phyloP scores from a whole-genome alignment of 164 flowering plant species.

The Umbilicus rupestris region DNA sequence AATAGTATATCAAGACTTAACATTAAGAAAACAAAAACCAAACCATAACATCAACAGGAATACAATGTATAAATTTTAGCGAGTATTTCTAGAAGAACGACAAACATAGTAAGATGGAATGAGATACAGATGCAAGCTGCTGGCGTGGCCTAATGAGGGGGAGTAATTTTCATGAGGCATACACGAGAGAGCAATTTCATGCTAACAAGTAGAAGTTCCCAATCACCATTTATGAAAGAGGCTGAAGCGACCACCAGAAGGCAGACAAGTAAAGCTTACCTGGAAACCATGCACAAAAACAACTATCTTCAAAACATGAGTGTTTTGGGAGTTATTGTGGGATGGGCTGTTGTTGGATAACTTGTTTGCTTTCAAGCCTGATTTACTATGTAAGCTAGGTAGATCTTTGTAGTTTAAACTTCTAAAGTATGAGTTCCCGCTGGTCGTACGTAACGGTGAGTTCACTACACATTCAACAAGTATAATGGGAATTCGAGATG shows the following conservation, averaged over 20 bases:
- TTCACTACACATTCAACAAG: slow-evolving; percentile 75
- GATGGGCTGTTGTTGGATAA: slow-evolving; percentile 19
- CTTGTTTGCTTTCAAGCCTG: slow-evolving; percentile 17
- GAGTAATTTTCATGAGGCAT: too few species aligned
- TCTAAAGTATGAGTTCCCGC: slow-evolving; percentile 50
- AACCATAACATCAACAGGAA: background rate
- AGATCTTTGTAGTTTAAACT: slow-evolving; percentile 33
- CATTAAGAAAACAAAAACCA: background rate
- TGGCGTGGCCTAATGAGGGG: too few species aligned
- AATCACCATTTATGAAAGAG: background rate
- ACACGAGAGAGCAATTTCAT: background rate
- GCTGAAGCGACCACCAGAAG: background rate
- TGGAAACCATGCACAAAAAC: slow-evolving; percentile 98
- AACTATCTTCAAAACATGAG: slow-evolving; percentile 61
- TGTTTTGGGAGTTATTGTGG: slow-evolving; percentile 24
- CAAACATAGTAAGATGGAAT: too few species aligned
- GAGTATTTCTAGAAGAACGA: too few species aligned
- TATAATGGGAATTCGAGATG: slow-evolving; percentile 65
- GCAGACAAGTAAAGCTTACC: slow-evolving; percentile 32
- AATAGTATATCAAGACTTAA: background rate
- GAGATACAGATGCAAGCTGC: too few species aligned
- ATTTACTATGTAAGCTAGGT: slow-evolving; percentile 18
- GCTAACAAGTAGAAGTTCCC: background rate
- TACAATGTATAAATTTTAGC: background rate
- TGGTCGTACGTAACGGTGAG: slow-evolving; percentile 48